Evolutionary conservation across 140 eudicot species (phyloP), one percentile per base, ranked within the genome.

Genomic region (Stevia rebaudiana): DNA sequence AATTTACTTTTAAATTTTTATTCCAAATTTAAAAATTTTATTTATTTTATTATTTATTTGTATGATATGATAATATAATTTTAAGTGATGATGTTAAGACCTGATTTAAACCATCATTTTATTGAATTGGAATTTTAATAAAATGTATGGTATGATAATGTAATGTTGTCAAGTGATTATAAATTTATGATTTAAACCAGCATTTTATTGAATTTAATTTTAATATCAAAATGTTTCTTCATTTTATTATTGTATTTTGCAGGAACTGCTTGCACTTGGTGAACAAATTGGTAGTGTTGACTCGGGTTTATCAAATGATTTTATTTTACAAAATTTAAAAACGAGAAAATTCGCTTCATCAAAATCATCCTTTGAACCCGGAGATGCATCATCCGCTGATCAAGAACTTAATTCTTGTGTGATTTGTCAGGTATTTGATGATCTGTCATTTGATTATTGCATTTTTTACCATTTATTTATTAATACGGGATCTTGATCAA

Each of bases 201-300:
- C 8, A 1, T 46, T 46, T 46, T 46, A 46, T 16, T 16, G 3
- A 3, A 21, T 28, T 25, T 36, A 0, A 11, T 9, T 39, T 19
- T 39, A 18, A 3, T 36, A 36, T 60, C 50, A 19, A n/a, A n/a
- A 17, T 7, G 52, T 22, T 24, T 52, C 63, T 6, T 65, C 69
- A 25, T 21, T 60, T 66, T 57, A 58, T 58, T 74, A 62, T 49
- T 63, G 63, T 46, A 72, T 31, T 48, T 37, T 51, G 22, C 90
- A 94, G 99, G 99, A 94, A 78, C 95, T 94, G 68, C 99, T 94
- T 83, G 96, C 97, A 31, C 77, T 94, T 70, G 96, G 95, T 58
- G 99, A 94, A 71, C 87, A 79, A 68, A 88, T 88, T 33, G 99
- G 99, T 52, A 79, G 82, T 58, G 97, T 82, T 6, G 82, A 78